Percentiles rank a stretch among this genome's conserved stretches.
Conservation (phyloP, 495 filamentous ascomycete genomes). For the Penicillium coffeae region DNA sequence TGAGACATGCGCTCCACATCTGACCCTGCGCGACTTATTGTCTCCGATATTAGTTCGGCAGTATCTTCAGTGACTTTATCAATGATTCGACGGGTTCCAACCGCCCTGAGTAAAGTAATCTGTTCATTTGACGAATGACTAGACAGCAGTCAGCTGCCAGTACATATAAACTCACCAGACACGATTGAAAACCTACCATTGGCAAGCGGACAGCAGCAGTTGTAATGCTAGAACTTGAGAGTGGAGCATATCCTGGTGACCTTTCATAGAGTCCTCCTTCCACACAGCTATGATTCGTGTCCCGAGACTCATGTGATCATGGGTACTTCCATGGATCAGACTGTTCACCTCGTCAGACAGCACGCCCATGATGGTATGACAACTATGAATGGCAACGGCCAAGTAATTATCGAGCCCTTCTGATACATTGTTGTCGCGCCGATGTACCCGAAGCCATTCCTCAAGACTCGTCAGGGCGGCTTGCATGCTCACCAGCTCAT, state of each 20-base stretch:
- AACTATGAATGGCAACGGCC: conserved; percentile 39
- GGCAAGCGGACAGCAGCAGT: conserved; percentile 40
- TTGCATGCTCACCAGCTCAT: conserved; percentile 36
- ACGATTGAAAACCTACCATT: conserved; percentile 40
- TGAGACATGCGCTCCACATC: conserved; percentile 23
- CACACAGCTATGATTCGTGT: conserved; percentile 30
- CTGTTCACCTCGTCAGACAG: conserved; percentile 34
- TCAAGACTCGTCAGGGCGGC: conserved; percentile 38
- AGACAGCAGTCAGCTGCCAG: neutral
- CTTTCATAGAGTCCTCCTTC: conserved; percentile 41
- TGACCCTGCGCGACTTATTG: conserved; percentile 25
- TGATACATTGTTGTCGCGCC: conserved; percentile 20
- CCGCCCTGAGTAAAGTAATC: conserved; percentile 28
- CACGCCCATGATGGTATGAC: conserved; percentile 35
- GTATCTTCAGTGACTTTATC: conserved; percentile 39
- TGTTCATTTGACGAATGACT: conserved; percentile 36
- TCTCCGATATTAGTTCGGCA: conserved; percentile 34
- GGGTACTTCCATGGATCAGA: conserved; percentile 24
- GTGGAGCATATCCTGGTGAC: conserved; percentile 34
- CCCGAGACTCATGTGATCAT: conserved; percentile 8
- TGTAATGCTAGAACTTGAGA: conserved; percentile 42
- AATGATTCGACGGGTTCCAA: conserved; percentile 36
- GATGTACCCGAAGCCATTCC: conserved; percentile 30
- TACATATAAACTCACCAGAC: neutral
- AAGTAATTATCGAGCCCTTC: conserved; percentile 30